Evolutionary conservation across 768 basidiomycete genomes (phyloP), one percentile per base, ranked within the genome.

Genomic region (Kwoniella bestiolae): DNA sequence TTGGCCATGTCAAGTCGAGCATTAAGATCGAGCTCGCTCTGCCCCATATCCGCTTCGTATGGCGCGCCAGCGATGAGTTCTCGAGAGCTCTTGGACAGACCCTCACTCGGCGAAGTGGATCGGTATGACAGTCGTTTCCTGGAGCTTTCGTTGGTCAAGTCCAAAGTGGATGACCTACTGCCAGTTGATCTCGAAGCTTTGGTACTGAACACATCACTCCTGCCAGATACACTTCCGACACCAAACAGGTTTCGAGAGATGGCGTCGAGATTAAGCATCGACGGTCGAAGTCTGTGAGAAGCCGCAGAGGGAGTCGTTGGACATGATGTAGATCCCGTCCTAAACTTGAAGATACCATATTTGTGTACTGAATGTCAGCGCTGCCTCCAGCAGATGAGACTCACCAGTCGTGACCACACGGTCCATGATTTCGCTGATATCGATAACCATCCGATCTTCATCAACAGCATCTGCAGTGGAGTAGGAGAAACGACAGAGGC

Each of bases 201-300:
- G 9, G 78, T 74, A 31, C 88, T 86, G 75, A 93, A 92, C 61
- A 92, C 84, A 68, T 94, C 91, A 32, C 86, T 86, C 82, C 88
- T 87, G 35, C 70, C 71, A 2, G 71, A 71, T 1, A 70, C 55
- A 28, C 72, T 74, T 23, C 75, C 70, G 8, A 87, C 83, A 8
- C 88, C 90, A 82, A 96, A 94, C 29, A 97, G 85, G 80, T 92
- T 94, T 47, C 92, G 87, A 21, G 92, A 93, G 71, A 97, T 89
- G 21, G 87, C 90, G 74, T 97, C 94, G 57, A 97, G 84, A 34
- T 91, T 88, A 76, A 95, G 92, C 56, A 92, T 91, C n/a, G 90
- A 87, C 2, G 88, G 90, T 67, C 86, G 84, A 18, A 86, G 84
- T 41, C 90, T 88, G n/a, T 88, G 86, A 50, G 85, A 86, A 12